Conservation (phyloP, 371 early-diverging fungal species). For the Funneliformis caledonium region DNA sequence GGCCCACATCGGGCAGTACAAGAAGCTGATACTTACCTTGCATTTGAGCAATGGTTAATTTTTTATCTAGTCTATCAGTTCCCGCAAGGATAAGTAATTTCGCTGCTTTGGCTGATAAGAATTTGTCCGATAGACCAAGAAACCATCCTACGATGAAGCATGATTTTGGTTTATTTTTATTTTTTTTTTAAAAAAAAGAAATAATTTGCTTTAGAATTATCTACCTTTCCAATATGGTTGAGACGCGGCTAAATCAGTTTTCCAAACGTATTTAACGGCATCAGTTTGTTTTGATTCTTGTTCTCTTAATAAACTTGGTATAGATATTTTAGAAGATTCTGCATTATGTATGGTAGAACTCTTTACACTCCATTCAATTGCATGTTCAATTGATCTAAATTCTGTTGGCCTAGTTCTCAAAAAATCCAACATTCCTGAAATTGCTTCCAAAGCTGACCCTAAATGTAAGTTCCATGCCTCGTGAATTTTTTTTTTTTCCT, state of each 20-base stretch:
- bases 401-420: conserved; percentile 64
- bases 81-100: conserved; percentile 89
- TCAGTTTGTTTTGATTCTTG: conserved; percentile 37
- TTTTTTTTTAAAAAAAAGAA: background rate
- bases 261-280: conserved; percentile 59
- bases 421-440: conserved; percentile 67
- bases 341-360: conserved; percentile 59
- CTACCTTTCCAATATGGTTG: conserved; percentile 79
- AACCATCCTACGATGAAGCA: conserved; percentile 74
- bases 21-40: conserved; percentile 89
- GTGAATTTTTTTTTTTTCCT: no score
- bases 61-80: conserved; percentile 90
- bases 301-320: conserved; percentile 66
- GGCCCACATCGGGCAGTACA: conserved; percentile 84
- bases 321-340: conserved; percentile 77
- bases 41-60: conserved; percentile 94
- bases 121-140: conserved; percentile 77
- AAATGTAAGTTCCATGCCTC: background rate
- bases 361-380: conserved; percentile 69
- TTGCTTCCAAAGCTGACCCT: conserved; percentile 78
- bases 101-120: conserved; percentile 69
- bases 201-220: background rate
- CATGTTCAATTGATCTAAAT: conserved; percentile 65
- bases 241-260: conserved; percentile 72
- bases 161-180: background rate